These are phyloP conservation scores for Auricularia sp. DNA, from an alignment of 768 basidiomycete genomes.

Conservation along the genomic window DNA sequence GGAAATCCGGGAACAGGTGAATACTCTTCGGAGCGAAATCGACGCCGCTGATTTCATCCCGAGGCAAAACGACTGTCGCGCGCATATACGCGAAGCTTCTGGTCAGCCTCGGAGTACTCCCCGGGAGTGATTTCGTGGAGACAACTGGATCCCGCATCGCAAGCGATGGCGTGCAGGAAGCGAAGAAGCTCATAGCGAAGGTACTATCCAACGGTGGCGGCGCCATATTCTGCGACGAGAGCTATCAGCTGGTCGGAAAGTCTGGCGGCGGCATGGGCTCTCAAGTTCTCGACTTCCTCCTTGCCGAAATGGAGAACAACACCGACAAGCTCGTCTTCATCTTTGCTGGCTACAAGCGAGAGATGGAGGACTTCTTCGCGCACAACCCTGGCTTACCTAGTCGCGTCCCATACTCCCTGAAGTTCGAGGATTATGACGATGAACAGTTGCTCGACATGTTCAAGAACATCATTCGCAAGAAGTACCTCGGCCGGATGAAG, in stretches of 20 bases:
- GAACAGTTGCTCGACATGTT: conserved; percentile 48
- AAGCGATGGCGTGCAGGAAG: conserved; percentile 43
- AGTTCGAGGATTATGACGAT: conserved; percentile 55
- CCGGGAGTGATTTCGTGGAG: conserved; percentile 46
- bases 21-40: conserved; percentile 7
- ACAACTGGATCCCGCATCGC: conserved; percentile 54
- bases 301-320: conserved; percentile 68
- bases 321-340: conserved; percentile 58
- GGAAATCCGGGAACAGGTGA: conserved; percentile 70
- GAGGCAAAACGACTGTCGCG: conserved; percentile 65
- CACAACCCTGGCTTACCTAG: conserved; percentile 62
- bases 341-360: conserved; percentile 56
- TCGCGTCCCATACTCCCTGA: conserved; percentile 53
- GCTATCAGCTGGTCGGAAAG: conserved; percentile 49
- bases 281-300: conserved; percentile 57
- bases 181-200: conserved; percentile 39
- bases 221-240: conserved; percentile 60
- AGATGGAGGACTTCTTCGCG: conserved; percentile 73
- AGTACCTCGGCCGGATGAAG: conserved; percentile 40
- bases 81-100: conserved; percentile 54
- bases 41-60: neutral
- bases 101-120: conserved; percentile 42
- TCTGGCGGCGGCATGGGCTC: conserved; percentile 23
- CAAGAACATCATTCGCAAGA: conserved; percentile 35
- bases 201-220: conserved; percentile 49